phyloP scores from a whole-genome alignment of 305 asterid species.

The Stenogyne calaminthoides region DNA sequence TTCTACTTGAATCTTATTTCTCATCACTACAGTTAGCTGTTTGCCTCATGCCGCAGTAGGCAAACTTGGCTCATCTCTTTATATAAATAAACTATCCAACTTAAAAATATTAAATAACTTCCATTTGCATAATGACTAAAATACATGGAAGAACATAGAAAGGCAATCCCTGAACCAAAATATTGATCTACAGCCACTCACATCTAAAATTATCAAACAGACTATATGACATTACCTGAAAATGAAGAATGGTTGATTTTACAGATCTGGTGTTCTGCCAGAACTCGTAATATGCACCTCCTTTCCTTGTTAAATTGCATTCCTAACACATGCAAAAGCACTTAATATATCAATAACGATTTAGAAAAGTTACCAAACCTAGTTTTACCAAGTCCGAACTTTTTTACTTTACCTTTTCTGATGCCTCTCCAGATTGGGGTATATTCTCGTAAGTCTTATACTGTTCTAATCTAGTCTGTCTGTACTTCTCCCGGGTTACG shows the following conservation, averaged over 20 bases:
- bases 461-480: constrained; percentile 58
- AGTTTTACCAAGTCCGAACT: neutral
- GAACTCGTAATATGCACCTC: constrained; percentile 59
- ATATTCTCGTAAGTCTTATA: constrained; percentile 59
- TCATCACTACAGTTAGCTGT: neutral
- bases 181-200: constrained; percentile 9
- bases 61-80: neutral
- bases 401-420: constrained; percentile 44
- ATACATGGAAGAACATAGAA: neutral
- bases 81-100: neutral
- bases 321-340: constrained; percentile 34
- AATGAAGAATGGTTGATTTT: constrained; percentile 73
- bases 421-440: constrained; percentile 51
- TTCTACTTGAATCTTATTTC: neutral
- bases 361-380: neutral
- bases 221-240: constrained; percentile 46
- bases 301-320: constrained; percentile 60
- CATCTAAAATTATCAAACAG: neutral
- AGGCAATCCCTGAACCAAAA: neutral
- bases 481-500: constrained; percentile 49
- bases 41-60: constrained; percentile 8
- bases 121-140: neutral
- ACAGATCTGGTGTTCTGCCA: constrained; percentile 74
- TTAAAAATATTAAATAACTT: neutral
- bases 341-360: neutral